Evolutionary conservation across 768 basidiomycete species (phyloP), one percentile per base, ranked within the genome.

Genomic region (Suillus brevipes): DNA sequence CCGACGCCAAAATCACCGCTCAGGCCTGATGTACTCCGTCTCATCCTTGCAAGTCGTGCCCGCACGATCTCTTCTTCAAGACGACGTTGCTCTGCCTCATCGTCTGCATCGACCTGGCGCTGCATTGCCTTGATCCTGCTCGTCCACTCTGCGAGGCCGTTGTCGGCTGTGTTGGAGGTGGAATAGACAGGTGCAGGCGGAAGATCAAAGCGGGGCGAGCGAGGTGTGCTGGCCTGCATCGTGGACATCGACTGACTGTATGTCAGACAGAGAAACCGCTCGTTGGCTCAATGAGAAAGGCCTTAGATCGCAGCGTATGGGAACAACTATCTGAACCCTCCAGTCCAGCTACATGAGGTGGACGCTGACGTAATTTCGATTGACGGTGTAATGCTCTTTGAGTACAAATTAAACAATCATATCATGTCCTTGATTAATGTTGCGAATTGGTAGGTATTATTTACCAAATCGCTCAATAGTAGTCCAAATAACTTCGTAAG

Each of bases 121-220:
- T 93, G 92, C 75, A 94, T 77, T 18, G 86, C 89, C 73, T 89
- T 89, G 74, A 94, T 92, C 80, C 84, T 89, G 76, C 79, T 88
- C 16, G 91, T 85, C 92, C 92, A 94, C 74, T 94, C 90, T 18
- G 90, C 83, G n/a, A 92, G 81, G 58, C 86, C 88, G 4, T 81
- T 79, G 69, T 91, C 90, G 23, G 87, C 80, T 20, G 71, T 59
- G 8, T 68, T 57, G 40, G 25, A 57, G 52, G 65, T 42, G 43
- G 76, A 63, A 66, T 53, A 20, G 0, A 66, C 14, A 47, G 76
- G 75, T 31, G 75, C 75, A 31, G 73, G 56, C 12, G 84, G 82
- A 23, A 79, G 70, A 70, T 84, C 78, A 53, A 83, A 72, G 58
- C 75, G 73, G 34, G 73, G 56, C 8, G 76, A 59, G 59, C 62